A percentile compares a stretch with the other conserved stretches of the same genome.
Evolutionary conservation across 1,284 basidiomycete species (phyloP).

Genomic region (Athelia psychrophila): DNA sequence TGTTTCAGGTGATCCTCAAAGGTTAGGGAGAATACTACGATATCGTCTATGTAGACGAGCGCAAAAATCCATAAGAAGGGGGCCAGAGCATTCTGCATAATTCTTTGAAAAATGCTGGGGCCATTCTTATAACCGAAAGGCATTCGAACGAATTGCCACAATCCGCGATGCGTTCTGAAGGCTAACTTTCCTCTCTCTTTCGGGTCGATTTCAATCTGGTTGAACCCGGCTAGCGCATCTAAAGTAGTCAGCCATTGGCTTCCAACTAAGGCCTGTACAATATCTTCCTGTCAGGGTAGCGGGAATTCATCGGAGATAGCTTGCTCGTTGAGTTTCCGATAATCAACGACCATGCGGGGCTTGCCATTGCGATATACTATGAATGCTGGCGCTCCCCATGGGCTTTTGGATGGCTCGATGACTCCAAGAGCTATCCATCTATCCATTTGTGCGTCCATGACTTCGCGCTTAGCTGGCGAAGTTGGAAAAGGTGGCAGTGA

Average conservation of each 20-base stretch:
- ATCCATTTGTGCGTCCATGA: slow-evolving; percentile 25
- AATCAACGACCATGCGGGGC: slow-evolving; percentile 20
- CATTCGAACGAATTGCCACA: slow-evolving; percentile 39
- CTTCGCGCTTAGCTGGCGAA: slow-evolving; percentile 22
- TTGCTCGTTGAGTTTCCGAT: slow-evolving; percentile 27
- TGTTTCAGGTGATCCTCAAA: slow-evolving; percentile 32
- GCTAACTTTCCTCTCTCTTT: slow-evolving; percentile 32
- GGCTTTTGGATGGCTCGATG: slow-evolving; percentile 25
- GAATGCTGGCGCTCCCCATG: slow-evolving; percentile 23
- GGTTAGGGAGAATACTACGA: slow-evolving; percentile 29
- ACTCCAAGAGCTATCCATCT: slow-evolving; percentile 19
- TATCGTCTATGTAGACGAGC: slow-evolving; percentile 37
- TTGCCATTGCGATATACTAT: slow-evolving; percentile 24
- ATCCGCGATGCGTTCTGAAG: slow-evolving; percentile 33
- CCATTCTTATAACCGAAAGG: slow-evolving; percentile 40
- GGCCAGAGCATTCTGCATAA: slow-evolving; percentile 35
- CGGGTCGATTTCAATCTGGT: slow-evolving; percentile 29
- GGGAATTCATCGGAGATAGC: slow-evolving; percentile 39
- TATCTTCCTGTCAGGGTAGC: slow-evolving; percentile 35
- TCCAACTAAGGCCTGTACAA: slow-evolving; percentile 30
- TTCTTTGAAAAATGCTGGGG: slow-evolving; percentile 35
- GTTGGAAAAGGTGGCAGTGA: slow-evolving; percentile 20
- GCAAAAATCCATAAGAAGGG: slow-evolving; percentile 36
- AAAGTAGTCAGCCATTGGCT: slow-evolving; percentile 29
- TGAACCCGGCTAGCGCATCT: slow-evolving; percentile 38